Percentiles rank a stretch among this genome's conserved stretches.
Conservation (phyloP, 306 rosid genomes). For the Medicago truncatula region MtrunA17r5.0-ANR NC_053044.1:42043001-42043500, state of each 20-base stretch:
- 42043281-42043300: constrained; percentile 5
- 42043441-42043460: constrained; percentile 25
- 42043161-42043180: constrained; percentile 9
- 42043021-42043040: constrained; percentile 88
- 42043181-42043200: constrained; percentile 6
- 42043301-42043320: not conserved
- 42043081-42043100: constrained; percentile 24
- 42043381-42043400: constrained; percentile 21
- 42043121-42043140: constrained; percentile 15
- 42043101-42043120: constrained; percentile 22
- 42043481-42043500: constrained; percentile 93
- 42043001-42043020: constrained; percentile 94
- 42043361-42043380: not conserved
- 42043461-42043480: constrained; percentile 98
- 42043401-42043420: constrained; percentile 5
- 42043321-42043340: not conserved
- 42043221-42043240: constrained; percentile 28
- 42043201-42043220: not conserved
- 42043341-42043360: not conserved
- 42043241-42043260: constrained; percentile 25
- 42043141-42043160: constrained; percentile 5
- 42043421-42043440: constrained; percentile 21
- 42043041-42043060: constrained; percentile 98
- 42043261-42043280: not conserved
- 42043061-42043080: constrained; percentile 49